phyloP scores from a whole-genome alignment of 306 rosid genomes.

The Acacia confusa region DNA sequence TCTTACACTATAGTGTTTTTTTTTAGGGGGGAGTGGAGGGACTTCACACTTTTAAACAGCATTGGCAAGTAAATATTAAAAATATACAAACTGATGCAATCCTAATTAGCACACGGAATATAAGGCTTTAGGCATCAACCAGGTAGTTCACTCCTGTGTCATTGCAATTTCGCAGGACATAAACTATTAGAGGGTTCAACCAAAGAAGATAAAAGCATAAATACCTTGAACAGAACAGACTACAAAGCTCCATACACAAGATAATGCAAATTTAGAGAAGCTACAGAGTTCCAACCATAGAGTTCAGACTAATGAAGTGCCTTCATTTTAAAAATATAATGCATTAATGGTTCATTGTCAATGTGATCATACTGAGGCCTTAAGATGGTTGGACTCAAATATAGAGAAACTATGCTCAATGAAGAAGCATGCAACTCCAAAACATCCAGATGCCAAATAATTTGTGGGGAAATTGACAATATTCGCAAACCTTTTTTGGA shows the following conservation, averaged over 20 bases:
- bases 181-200: not conserved
- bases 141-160: not conserved
- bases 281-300: not conserved
- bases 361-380: not conserved
- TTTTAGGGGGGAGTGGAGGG: no score
- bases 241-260: not conserved
- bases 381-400: not conserved
- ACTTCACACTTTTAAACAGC: not conserved
- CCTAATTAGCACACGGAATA: not conserved
- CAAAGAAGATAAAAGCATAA: not conserved
- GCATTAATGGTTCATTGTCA: not conserved
- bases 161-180: not conserved
- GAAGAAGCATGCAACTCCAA: not conserved
- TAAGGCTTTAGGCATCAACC: not conserved
- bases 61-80: constrained; percentile 1
- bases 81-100: not conserved
- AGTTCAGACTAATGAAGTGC: not conserved
- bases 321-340: not conserved
- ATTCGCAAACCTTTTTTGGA: not conserved
- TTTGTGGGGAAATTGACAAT: not conserved
- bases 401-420: not conserved
- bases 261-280: not conserved
- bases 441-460: not conserved
- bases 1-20: not conserved
- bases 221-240: not conserved